Evolutionary conservation across 1,284 basidiomycete genomes (phyloP).

Genomic region (Trametes sp.): DNA sequence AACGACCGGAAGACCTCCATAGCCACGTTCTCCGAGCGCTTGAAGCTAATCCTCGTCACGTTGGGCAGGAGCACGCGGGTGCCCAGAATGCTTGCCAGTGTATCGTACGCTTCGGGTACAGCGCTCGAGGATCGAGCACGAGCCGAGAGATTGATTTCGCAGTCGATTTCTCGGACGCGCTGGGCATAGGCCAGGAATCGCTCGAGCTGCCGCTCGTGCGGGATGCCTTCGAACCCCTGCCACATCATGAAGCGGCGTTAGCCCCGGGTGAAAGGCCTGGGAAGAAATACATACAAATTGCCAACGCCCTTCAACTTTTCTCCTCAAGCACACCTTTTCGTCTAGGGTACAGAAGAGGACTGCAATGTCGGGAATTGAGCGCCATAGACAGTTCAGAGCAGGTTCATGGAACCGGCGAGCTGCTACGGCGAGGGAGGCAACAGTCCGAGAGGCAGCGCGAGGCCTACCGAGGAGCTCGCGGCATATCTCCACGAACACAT

Average conservation of each 20-base stretch:
- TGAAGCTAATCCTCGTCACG: background rate
- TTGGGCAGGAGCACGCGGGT: background rate
- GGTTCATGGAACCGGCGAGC: no score
- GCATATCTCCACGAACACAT: no score
- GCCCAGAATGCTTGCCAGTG: background rate
- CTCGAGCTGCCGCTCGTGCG: background rate
- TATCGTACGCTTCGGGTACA: background rate
- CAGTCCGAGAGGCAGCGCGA: no score
- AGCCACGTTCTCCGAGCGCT: background rate
- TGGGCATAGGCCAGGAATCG: background rate
- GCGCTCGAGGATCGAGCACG: background rate
- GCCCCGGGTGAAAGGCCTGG: no score
- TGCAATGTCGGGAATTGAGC: no score
- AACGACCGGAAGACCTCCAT: background rate
- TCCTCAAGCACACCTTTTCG: no score
- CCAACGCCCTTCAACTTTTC: no score
- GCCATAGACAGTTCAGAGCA: no score
- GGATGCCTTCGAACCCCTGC: background rate
- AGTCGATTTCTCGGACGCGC: background rate
- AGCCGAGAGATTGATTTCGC: background rate
- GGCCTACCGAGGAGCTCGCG: no score
- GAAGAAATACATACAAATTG: no score
- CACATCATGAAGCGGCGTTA: background rate
- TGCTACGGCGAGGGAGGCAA: no score
- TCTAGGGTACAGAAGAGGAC: no score